phyloP scores from a whole-genome alignment of 257 asterid genomes.

The Pogostemon cablin region DNA sequence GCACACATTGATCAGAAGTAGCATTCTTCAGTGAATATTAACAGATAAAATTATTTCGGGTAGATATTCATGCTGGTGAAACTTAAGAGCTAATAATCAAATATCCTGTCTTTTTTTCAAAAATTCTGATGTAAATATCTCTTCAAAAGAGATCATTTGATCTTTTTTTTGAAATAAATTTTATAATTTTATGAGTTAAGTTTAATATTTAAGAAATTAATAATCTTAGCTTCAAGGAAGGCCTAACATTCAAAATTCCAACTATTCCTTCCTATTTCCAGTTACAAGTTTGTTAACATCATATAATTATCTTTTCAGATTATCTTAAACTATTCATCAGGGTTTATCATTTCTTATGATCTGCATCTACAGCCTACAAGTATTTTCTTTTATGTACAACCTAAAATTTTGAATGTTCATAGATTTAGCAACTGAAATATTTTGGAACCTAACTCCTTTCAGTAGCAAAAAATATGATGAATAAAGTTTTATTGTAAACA shows the following conservation, averaged over 20 bases:
- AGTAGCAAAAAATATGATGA: background rate
- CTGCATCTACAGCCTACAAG: background rate
- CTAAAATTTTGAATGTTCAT: background rate
- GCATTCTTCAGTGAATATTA: constrained; percentile 19
- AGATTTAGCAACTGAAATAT: constrained; percentile 15
- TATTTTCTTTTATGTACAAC: constrained; percentile 6
- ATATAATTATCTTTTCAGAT: constrained; percentile 6
- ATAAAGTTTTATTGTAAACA: background rate
- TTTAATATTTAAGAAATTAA: too few relatives aligned
- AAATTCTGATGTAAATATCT: constrained; percentile 1
- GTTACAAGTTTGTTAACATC: background rate
- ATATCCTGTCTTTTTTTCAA: background rate
- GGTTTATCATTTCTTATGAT: background rate
- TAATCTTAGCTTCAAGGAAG: background rate
- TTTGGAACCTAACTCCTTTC: background rate
- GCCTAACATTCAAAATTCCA: background rate
- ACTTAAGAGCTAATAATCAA: background rate
- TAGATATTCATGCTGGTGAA: background rate
- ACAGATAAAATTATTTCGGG: constrained; percentile 13
- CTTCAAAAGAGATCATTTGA: background rate
- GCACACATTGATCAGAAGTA: constrained; percentile 20
- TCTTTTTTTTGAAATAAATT: background rate
- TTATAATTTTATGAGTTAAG: too few relatives aligned
- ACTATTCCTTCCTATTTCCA: background rate
- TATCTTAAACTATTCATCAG: background rate